Conservation (phyloP, 345 rosid genomes). For the Tarenaya hassleriana region DNA sequence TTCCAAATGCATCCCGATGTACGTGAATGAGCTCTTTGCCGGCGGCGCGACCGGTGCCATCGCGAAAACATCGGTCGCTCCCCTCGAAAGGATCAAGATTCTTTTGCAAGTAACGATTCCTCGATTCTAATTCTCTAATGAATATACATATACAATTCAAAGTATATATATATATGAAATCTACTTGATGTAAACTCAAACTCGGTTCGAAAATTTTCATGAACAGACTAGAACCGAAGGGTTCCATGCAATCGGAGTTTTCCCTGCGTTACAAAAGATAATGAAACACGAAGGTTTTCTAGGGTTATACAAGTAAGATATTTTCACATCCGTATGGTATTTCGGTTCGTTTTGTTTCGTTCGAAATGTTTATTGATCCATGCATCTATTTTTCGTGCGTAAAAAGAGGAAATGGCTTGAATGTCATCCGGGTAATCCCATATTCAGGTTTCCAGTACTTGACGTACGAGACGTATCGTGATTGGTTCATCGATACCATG, state of each 20-base stretch:
- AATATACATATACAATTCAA: too few relatives aligned
- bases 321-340: background rate
- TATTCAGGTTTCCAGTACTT: conserved; percentile 94
- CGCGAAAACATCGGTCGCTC: conserved; percentile 91
- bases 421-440: conserved; percentile 86
- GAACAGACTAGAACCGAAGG: conserved; percentile 78
- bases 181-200: background rate
- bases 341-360: too few relatives aligned
- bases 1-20: conserved; percentile 37
- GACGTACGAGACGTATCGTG: conserved; percentile 85
- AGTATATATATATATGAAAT: too few relatives aligned
- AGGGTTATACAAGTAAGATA: conserved; percentile 83
- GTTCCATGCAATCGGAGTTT: conserved; percentile 68
- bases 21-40: conserved; percentile 79
- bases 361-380: background rate
- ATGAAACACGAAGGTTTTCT: conserved; percentile 70
- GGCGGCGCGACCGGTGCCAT: conserved; percentile 94
- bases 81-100: conserved; percentile 81
- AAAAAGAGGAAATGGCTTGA: conserved; percentile 90
- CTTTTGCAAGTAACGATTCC: conserved; percentile 62
- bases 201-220: conserved; percentile 1
- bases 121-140: too few relatives aligned
- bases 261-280: conserved; percentile 62
- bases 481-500: conserved; percentile 69
- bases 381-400: conserved; percentile 4